Evolutionary conservation across 2,329 filamentous ascomycete genomes (phyloP).

Genomic region (Apiospora koreana): DNA sequence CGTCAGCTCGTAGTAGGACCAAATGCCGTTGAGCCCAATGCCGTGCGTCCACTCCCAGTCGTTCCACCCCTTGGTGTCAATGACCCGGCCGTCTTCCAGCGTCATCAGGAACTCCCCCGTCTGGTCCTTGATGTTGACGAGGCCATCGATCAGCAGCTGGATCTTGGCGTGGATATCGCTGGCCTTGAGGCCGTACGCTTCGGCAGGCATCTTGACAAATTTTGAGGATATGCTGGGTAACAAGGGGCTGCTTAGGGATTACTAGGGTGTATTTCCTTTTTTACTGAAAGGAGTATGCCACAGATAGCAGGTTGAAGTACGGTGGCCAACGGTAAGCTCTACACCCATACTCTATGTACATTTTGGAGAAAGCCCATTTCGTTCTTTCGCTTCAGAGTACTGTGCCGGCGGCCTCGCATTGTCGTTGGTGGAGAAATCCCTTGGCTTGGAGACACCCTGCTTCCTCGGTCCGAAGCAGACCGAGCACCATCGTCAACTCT

Average conservation of each 20-base stretch:
- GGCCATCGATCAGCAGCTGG: slow-evolving; percentile 67
- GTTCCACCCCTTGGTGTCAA: slow-evolving; percentile 84
- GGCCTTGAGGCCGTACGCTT: slow-evolving; percentile 47
- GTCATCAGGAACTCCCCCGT: slow-evolving; percentile 74
- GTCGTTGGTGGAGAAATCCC: slow-evolving; percentile 17
- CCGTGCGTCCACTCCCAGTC: slow-evolving; percentile 86
- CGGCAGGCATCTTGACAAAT: slow-evolving; percentile 36
- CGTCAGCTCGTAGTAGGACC: slow-evolving; percentile 78
- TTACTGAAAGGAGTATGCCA: not conserved
- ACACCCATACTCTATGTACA: not conserved
- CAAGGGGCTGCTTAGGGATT: not conserved
- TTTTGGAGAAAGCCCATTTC: not conserved
- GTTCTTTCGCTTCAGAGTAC: not conserved
- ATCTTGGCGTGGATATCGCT: slow-evolving; percentile 57
- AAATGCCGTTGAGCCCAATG: slow-evolving; percentile 77
- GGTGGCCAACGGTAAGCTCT: not conserved
- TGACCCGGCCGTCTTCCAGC: slow-evolving; percentile 71
- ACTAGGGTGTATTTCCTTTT: not conserved
- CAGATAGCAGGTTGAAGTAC: not conserved
- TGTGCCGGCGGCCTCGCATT: not conserved
- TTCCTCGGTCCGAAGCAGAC: slow-evolving; percentile 11
- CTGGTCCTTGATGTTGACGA: slow-evolving; percentile 76
- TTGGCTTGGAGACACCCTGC: not conserved
- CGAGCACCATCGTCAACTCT: not conserved
- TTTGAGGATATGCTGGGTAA: not conserved